A percentile compares a stretch with the other conserved stretches of the same genome.
phyloP scores from a whole-genome alignment of 1,284 basidiomycete genomes.

The Ustilago crameri region DNA sequence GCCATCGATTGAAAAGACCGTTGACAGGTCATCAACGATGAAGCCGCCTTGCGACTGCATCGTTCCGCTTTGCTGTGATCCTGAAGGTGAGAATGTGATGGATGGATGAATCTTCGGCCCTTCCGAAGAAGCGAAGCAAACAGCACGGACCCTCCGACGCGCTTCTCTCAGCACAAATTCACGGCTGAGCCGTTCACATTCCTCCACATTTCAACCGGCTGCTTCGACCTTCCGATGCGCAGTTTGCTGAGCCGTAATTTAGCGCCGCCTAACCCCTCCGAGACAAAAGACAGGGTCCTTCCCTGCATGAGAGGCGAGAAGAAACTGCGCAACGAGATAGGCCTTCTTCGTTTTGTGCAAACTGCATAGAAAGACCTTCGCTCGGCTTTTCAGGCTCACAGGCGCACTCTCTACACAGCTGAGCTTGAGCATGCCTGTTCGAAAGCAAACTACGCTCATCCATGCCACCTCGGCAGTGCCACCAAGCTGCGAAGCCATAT shows the following conservation, averaged over 20 bases:
- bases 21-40: constrained; percentile 42
- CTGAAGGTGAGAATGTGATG: not conserved
- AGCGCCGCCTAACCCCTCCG: constrained; percentile 11
- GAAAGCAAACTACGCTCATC: not conserved
- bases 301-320: constrained; percentile 6
- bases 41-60: constrained; percentile 46
- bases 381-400: not conserved
- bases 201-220: constrained; percentile 7
- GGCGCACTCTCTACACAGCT: not conserved
- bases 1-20: constrained; percentile 21
- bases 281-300: constrained; percentile 3
- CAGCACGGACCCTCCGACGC: constrained; percentile 8
- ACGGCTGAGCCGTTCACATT: not conserved
- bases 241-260: not conserved
- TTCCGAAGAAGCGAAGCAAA: not conserved
- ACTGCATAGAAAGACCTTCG: not conserved
- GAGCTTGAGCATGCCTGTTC: not conserved
- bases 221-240: not conserved
- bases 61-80: not conserved
- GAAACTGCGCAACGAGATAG: constrained; percentile 4
- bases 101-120: not conserved
- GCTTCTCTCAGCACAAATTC: not conserved
- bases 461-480: not conserved
- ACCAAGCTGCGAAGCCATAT: not conserved
- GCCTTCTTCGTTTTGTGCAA: not conserved